A percentile compares a stretch with the other conserved stretches of the same genome.
phyloP scores from a whole-genome alignment of 2,329 filamentous ascomycete genomes.

The Colletotrichum scovillei region DNA sequence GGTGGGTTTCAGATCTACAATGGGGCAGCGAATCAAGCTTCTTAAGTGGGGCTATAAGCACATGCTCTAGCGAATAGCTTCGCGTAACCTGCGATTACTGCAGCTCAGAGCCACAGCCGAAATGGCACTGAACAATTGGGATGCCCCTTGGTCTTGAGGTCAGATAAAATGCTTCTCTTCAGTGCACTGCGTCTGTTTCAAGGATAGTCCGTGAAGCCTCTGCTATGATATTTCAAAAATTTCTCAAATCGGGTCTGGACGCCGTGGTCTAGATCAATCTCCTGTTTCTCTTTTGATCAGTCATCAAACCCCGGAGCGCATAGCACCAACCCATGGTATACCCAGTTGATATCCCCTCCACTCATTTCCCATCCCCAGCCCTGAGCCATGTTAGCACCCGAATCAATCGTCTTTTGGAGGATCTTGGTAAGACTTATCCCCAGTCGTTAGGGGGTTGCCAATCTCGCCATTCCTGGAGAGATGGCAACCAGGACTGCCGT shows the following conservation, averaged over 20 bases:
- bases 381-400: constrained; percentile 41
- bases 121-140: background rate
- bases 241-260: background rate
- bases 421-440: constrained; percentile 60
- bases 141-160: constrained; percentile 2
- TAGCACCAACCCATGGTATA: background rate
- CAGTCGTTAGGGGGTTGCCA: constrained; percentile 55
- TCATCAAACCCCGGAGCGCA: background rate
- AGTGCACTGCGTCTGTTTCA: constrained; percentile 14
- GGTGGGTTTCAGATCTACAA: constrained; percentile 29
- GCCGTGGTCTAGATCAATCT: constrained; percentile 14
- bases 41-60: background rate
- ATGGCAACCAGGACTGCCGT: constrained; percentile 61
- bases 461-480: constrained; percentile 63
- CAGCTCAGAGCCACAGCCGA: background rate
- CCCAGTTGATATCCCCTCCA: background rate
- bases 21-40: constrained; percentile 31
- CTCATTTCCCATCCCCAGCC: background rate
- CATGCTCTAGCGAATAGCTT: background rate
- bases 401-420: background rate
- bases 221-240: background rate
- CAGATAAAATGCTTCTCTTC: background rate
- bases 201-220: constrained; percentile 10
- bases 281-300: background rate
- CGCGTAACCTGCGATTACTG: background rate